phyloP scores from a whole-genome alignment of 2,329 filamentous ascomycete species.

The Calonectria ilicicola region DNA sequence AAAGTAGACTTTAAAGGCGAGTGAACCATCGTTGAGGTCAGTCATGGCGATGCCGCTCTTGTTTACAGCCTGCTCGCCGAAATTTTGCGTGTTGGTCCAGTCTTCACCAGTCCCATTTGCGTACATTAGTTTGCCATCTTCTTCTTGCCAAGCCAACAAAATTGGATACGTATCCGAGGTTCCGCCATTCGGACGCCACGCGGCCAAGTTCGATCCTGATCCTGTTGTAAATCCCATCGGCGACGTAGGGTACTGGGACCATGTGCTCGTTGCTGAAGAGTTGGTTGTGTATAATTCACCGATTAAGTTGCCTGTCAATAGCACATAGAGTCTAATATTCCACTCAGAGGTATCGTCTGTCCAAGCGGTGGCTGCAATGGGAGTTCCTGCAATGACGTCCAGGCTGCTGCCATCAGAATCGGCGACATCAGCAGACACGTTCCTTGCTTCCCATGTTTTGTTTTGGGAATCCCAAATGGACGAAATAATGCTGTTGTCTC shows the following conservation, averaged over 20 bases:
- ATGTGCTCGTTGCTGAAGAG: background rate
- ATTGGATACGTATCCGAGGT: background rate
- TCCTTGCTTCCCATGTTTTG: slow-evolving; percentile 2
- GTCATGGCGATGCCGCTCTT: background rate
- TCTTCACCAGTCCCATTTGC: background rate
- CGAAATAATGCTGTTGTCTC: background rate
- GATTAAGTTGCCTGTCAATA: background rate
- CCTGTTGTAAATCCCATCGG: background rate
- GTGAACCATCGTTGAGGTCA: background rate
- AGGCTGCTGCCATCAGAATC: background rate
- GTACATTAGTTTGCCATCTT: background rate
- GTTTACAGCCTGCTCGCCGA: background rate
- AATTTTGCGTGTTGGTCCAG: background rate
- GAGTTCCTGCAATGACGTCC: background rate
- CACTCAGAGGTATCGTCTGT: background rate
- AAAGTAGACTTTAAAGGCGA: slow-evolving; percentile 3
- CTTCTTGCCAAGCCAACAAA: slow-evolving; percentile 1
- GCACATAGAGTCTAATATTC: slow-evolving; percentile 11
- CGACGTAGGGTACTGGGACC: background rate
- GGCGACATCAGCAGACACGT: background rate
- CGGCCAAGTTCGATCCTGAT: slow-evolving; percentile 1
- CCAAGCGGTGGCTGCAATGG: slow-evolving; percentile 1
- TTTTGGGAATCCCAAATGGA: slow-evolving; percentile 10
- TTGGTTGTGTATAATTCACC: background rate
- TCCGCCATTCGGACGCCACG: background rate